Evolutionary conservation across 495 filamentous ascomycete genomes (phyloP).

Genomic region (Aspergillus sclerotioniger): DNA sequence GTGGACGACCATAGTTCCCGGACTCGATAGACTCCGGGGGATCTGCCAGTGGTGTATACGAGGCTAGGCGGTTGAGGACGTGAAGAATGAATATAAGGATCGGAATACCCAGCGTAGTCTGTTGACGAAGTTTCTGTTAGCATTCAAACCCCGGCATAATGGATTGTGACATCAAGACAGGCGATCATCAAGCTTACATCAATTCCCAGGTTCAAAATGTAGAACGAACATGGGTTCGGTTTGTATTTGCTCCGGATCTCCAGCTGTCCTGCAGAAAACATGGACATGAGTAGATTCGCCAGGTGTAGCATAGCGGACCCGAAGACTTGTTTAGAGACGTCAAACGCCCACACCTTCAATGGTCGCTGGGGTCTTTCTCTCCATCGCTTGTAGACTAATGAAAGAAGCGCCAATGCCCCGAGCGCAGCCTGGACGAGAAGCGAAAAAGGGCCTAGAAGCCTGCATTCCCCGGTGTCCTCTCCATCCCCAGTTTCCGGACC

Average conservation of each 20-base stretch:
- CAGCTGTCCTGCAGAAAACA: conserved; percentile 83
- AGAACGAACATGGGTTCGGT: conserved; percentile 96
- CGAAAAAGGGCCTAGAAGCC: conserved; percentile 81
- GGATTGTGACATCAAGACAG: not conserved
- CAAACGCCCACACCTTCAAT: conserved; percentile 92
- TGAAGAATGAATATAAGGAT: conserved; percentile 86
- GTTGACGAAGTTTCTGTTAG: conserved; percentile 12
- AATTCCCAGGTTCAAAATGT: conserved; percentile 87
- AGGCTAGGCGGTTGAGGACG: conserved; percentile 66
- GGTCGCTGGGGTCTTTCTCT: conserved; percentile 88
- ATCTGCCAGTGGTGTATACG: conserved; percentile 72
- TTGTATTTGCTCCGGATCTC: conserved; percentile 58
- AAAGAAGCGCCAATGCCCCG: conserved; percentile 77
- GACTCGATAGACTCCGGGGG: conserved; percentile 85
- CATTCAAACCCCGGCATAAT: not conserved
- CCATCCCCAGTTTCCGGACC: conserved; percentile 24
- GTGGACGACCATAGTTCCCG: conserved; percentile 87
- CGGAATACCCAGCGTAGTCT: conserved; percentile 95
- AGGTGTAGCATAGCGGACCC: conserved; percentile 87
- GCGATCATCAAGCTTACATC: conserved; percentile 70
- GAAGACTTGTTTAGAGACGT: conserved; percentile 96
- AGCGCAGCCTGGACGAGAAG: conserved; percentile 85
- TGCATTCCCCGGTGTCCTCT: conserved; percentile 66
- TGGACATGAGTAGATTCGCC: conserved; percentile 89
- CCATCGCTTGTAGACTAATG: conserved; percentile 91